Evolutionary conservation across 768 basidiomycete species (phyloP).

Genomic region (Chalciporus sphaerocephalus): DNA sequence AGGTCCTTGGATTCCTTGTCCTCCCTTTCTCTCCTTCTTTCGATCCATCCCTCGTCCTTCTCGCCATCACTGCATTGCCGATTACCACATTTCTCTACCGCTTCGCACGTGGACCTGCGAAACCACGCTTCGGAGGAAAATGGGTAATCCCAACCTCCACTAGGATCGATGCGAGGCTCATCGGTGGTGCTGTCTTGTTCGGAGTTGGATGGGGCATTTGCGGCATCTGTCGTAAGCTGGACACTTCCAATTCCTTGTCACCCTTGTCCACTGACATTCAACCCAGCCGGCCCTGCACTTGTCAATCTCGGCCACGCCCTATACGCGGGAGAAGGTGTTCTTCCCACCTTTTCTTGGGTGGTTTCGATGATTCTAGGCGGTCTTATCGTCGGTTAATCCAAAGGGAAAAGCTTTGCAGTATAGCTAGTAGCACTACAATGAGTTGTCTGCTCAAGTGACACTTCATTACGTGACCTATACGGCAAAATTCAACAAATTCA

Average conservation of each 20-base stretch:
- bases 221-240: conserved; percentile 56
- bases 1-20: conserved; percentile 50
- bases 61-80: conserved; percentile 52
- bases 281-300: conserved; percentile 55
- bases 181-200: conserved; percentile 52
- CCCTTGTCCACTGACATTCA: not conserved
- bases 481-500: no score
- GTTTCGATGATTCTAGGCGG: conserved; percentile 27
- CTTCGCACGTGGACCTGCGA: conserved; percentile 31
- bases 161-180: conserved; percentile 41
- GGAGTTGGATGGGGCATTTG: conserved; percentile 60
- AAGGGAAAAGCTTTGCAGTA: no score
- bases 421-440: no score
- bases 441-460: no score
- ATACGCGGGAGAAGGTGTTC: conserved; percentile 31
- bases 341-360: conserved; percentile 40
- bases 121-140: conserved; percentile 40
- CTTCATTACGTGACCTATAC: no score
- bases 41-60: conserved; percentile 52
- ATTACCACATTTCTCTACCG: conserved; percentile 43
- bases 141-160: conserved; percentile 41
- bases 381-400: conserved; percentile 2
- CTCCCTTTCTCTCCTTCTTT: conserved; percentile 48
- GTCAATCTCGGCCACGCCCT: conserved; percentile 55
- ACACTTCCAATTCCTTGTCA: not conserved